phyloP scores from a whole-genome alignment of 2,329 filamentous ascomycete species.

The Xylaria sp. region DNA sequence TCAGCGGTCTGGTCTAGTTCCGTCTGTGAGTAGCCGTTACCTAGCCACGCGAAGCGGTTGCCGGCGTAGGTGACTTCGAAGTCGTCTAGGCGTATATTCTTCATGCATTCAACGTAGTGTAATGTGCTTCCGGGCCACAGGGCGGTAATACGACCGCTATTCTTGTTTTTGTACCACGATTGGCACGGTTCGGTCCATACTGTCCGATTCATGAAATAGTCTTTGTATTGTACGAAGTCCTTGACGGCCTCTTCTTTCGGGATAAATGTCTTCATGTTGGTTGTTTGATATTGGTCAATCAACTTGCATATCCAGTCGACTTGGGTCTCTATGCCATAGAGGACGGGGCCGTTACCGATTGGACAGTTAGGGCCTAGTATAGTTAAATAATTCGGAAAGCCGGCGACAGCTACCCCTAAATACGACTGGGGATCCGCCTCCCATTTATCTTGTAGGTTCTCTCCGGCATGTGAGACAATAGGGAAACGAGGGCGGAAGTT shows the following conservation, averaged over 20 bases:
- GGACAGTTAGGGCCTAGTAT: conserved; percentile 54
- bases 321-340: conserved; percentile 31
- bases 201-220: conserved; percentile 43
- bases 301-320: conserved; percentile 34
- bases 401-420: conserved; percentile 62
- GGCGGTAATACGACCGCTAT: conserved; percentile 29
- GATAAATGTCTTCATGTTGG: conserved; percentile 31
- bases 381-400: conserved; percentile 67
- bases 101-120: conserved; percentile 37
- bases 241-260: conserved; percentile 38
- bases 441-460: conserved; percentile 62
- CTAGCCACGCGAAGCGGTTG: conserved; percentile 37
- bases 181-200: conserved; percentile 39
- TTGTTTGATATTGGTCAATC: conserved; percentile 34
- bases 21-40: conserved; percentile 34
- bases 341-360: conserved; percentile 36
- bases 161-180: conserved; percentile 37
- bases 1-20: conserved; percentile 32
- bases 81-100: conserved; percentile 40
- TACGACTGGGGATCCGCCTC: conserved; percentile 63
- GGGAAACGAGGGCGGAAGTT: conserved; percentile 49
- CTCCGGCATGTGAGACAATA: conserved; percentile 58
- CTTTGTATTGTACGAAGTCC: conserved; percentile 46
- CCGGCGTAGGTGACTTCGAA: conserved; percentile 35
- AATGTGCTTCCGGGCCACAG: conserved; percentile 36